phyloP scores from a whole-genome alignment of 1,284 basidiomycete species.

The Heliocybe sulcata region DNA sequence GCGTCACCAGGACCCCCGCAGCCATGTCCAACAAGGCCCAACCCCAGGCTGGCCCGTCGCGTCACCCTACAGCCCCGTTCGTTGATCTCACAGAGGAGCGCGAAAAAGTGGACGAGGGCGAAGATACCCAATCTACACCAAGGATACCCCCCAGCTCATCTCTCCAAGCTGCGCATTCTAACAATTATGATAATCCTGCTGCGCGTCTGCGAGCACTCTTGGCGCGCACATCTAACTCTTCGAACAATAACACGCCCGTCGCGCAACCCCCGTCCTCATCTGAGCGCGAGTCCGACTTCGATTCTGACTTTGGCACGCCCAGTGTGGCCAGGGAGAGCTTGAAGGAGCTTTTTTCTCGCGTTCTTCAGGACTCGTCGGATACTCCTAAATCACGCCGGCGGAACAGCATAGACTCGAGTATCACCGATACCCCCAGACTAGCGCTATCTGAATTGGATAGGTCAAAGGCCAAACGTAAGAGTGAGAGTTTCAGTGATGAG shows the following conservation, averaged over 20 bases:
- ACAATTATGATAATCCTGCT: slow-evolving; percentile 35
- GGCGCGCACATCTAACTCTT: slow-evolving; percentile 29
- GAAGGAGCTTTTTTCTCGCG: slow-evolving; percentile 55
- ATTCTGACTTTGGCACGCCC: slow-evolving; percentile 33
- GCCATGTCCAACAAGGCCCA: slow-evolving; percentile 6
- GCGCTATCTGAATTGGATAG: slow-evolving; percentile 33
- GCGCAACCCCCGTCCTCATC: slow-evolving; percentile 31
- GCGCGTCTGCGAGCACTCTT: slow-evolving; percentile 52
- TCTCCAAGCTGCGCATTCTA: slow-evolving; percentile 12
- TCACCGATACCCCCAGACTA: slow-evolving; percentile 48
- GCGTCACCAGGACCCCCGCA: slow-evolving; percentile 13
- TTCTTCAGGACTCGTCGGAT: slow-evolving; percentile 50
- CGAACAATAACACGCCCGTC: slow-evolving; percentile 23
- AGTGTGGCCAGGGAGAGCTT: slow-evolving; percentile 51
- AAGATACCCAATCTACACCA: slow-evolving; percentile 44
- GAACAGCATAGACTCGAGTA: slow-evolving; percentile 56
- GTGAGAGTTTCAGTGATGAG: slow-evolving; percentile 60
- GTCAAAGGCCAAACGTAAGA: slow-evolving; percentile 40
- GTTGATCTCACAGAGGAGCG: slow-evolving; percentile 9
- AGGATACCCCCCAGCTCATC: slow-evolving; percentile 27
- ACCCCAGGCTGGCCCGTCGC: slow-evolving; percentile 23
- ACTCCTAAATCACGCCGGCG: slow-evolving; percentile 40
- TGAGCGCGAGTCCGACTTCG: slow-evolving; percentile 57
- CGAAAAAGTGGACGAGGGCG: slow-evolving; percentile 27
- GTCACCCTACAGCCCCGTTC: slow-evolving; percentile 16